Evolutionary conservation across 192 early-diverging fungal species (phyloP).

Genomic region (Paraglomus occultum): DNA sequence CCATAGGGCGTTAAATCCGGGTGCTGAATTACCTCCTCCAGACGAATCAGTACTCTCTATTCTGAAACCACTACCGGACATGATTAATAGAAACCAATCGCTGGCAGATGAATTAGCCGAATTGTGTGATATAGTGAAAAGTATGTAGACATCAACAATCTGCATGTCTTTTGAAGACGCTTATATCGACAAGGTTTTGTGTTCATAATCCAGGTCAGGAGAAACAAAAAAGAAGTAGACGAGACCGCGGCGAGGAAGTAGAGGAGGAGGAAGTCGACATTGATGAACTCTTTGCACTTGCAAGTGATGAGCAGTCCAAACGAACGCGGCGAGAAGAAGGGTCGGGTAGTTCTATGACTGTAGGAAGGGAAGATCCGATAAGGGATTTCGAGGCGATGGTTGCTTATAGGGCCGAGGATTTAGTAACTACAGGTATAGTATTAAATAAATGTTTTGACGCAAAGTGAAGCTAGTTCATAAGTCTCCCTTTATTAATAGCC

Average conservation of each 20-base stretch:
- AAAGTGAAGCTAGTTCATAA: background rate
- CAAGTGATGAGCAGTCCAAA: conserved; percentile 28
- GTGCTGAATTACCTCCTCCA: conserved; percentile 48
- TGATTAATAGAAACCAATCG: conserved; percentile 43
- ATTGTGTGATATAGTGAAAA: conserved; percentile 56
- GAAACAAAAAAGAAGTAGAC: conserved; percentile 35
- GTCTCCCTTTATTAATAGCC: conserved; percentile 39
- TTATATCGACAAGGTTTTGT: background rate
- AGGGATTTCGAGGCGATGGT: conserved; percentile 63
- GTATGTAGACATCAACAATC: conserved; percentile 21
- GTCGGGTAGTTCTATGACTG: conserved; percentile 16
- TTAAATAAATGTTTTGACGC: background rate
- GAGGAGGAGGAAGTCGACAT: conserved; percentile 13
- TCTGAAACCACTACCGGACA: conserved; percentile 41
- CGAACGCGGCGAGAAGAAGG: conserved; percentile 12
- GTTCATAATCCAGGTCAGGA: conserved; percentile 29
- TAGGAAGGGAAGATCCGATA: conserved; percentile 58
- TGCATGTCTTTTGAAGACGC: background rate
- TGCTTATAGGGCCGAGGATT: conserved; percentile 46
- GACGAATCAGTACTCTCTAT: conserved; percentile 46
- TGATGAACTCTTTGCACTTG: conserved; percentile 22
- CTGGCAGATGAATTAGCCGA: conserved; percentile 44
- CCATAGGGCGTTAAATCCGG: conserved; percentile 57
- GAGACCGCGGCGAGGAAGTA: conserved; percentile 16
- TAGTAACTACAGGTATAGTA: conserved; percentile 48